A percentile compares a stretch with the other conserved stretches of the same genome.
Conservation (phyloP, 345 rosid genomes). For the Fremontodendron californicum region DNA sequence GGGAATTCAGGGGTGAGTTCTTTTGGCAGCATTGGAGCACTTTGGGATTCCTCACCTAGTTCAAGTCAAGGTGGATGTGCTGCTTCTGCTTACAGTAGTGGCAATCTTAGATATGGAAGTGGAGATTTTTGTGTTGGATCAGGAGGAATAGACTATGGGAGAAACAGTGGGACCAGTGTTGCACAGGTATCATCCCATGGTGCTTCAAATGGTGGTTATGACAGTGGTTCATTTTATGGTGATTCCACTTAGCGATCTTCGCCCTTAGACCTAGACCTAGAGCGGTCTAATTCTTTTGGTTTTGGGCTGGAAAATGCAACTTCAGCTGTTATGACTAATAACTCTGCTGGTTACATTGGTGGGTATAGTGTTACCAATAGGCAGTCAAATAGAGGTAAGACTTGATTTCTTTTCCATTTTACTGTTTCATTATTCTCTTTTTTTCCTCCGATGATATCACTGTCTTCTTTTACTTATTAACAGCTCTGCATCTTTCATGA, state of each 20-base stretch:
- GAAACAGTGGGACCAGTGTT: slow-evolving; percentile 17
- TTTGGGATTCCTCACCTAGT: slow-evolving; percentile 49
- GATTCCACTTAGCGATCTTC: slow-evolving; percentile 49
- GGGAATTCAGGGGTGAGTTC: slow-evolving; percentile 54
- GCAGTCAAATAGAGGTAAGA: slow-evolving; percentile 56
- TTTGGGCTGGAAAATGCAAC: slow-evolving; percentile 45
- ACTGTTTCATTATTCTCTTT: background rate
- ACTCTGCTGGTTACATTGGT: slow-evolving; percentile 46
- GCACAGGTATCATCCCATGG: background rate
- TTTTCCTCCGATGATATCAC: background rate
- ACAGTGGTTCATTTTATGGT: slow-evolving; percentile 33
- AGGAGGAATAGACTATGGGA: slow-evolving; percentile 42
- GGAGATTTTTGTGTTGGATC: slow-evolving; percentile 34
- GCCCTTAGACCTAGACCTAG: slow-evolving; percentile 35
- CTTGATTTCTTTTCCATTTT: background rate
- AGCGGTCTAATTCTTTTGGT: slow-evolving; percentile 40
- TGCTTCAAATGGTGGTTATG: slow-evolving; percentile 39
- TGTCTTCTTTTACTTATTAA: background rate
- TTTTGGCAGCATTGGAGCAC: slow-evolving; percentile 52
- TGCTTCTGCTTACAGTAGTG: slow-evolving; percentile 29
- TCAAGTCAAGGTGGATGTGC: slow-evolving; percentile 34
- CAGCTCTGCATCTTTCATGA: background rate
- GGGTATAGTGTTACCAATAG: slow-evolving; percentile 49
- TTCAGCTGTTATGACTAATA: slow-evolving; percentile 45
- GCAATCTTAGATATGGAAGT: slow-evolving; percentile 29